phyloP scores from a whole-genome alignment of 1,139 yeast genomes.

The Starmera stellimalicola region DNA sequence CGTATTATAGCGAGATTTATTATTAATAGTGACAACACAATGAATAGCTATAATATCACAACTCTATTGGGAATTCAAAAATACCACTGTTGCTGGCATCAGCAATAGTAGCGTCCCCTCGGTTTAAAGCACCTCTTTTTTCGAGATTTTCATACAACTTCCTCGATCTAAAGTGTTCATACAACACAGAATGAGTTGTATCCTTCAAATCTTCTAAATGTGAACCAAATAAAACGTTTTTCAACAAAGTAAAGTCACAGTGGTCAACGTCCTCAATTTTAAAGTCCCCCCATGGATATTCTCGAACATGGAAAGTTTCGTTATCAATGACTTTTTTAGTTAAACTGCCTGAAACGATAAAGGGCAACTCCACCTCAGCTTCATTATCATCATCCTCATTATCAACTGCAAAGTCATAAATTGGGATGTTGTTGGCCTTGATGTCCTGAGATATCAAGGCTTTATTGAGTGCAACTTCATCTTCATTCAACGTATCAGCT shows the following conservation, averaged over 20 bases:
- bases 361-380: slow-evolving; percentile 32
- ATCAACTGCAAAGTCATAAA: slow-evolving; percentile 36
- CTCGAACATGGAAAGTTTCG: slow-evolving; percentile 25
- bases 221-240: slow-evolving; percentile 63
- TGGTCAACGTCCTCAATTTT: slow-evolving; percentile 42
- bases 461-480: slow-evolving; percentile 37
- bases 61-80: no score
- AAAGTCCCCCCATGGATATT: slow-evolving; percentile 37
- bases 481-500: slow-evolving; percentile 44
- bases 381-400: slow-evolving; percentile 22
- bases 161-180: slow-evolving; percentile 67
- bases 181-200: slow-evolving; percentile 53
- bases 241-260: slow-evolving; percentile 58
- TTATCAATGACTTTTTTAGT: slow-evolving; percentile 22
- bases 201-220: slow-evolving; percentile 72
- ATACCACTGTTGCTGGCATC: no score
- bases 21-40: no score
- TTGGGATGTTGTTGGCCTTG: slow-evolving; percentile 31
- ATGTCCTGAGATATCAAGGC: slow-evolving; percentile 35
- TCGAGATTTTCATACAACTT: slow-evolving; percentile 30
- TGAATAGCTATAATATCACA: no score
- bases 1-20: no score
- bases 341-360: slow-evolving; percentile 38
- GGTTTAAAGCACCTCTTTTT: no score
- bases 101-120: slow-evolving; percentile 4